Conservation (phyloP, 345 rosid genomes). For the Boechera retrofracta region DNA sequence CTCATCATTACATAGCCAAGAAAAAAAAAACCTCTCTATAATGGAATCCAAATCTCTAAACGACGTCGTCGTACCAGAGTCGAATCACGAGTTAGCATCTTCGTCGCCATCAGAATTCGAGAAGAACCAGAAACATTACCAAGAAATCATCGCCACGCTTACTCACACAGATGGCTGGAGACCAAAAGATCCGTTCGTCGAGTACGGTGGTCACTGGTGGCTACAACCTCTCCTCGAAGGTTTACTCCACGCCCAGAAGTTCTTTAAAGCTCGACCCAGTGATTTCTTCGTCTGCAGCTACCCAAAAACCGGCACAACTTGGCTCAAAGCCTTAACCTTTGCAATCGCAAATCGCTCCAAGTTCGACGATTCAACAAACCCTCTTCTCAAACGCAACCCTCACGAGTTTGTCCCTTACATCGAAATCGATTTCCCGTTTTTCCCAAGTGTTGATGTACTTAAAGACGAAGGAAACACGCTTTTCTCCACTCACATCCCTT, state of each 20-base stretch:
- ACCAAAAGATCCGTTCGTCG: slow-evolving; percentile 31
- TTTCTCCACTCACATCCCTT: slow-evolving; percentile 46
- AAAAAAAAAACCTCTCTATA: background rate
- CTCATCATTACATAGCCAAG: background rate
- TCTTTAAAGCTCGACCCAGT: slow-evolving; percentile 40
- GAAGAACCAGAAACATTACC: slow-evolving; percentile 39
- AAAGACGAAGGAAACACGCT: slow-evolving; percentile 41
- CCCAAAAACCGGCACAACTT: slow-evolving; percentile 50
- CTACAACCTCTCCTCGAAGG: slow-evolving; percentile 42
- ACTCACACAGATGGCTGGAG: slow-evolving; percentile 41
- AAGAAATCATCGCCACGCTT: slow-evolving; percentile 41
- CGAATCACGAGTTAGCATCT: background rate
- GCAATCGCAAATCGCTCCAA: slow-evolving; percentile 40
- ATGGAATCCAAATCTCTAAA: slow-evolving; percentile 38
- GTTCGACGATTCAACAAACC: slow-evolving; percentile 35
- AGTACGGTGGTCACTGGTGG: slow-evolving; percentile 47
- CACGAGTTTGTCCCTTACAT: slow-evolving; percentile 50
- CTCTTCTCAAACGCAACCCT: slow-evolving; percentile 42
- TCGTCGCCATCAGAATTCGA: slow-evolving; percentile 36
- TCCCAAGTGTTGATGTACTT: slow-evolving; percentile 41
- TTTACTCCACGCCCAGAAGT: slow-evolving; percentile 35
- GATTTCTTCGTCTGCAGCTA: slow-evolving; percentile 47
- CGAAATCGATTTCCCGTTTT: slow-evolving; percentile 46
- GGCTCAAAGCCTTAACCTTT: slow-evolving; percentile 49
- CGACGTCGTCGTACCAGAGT: background rate